These are phyloP conservation scores for Jaltomata sinuosa DNA, from an alignment of 257 asterid species.

Conservation along the genomic window DNA sequence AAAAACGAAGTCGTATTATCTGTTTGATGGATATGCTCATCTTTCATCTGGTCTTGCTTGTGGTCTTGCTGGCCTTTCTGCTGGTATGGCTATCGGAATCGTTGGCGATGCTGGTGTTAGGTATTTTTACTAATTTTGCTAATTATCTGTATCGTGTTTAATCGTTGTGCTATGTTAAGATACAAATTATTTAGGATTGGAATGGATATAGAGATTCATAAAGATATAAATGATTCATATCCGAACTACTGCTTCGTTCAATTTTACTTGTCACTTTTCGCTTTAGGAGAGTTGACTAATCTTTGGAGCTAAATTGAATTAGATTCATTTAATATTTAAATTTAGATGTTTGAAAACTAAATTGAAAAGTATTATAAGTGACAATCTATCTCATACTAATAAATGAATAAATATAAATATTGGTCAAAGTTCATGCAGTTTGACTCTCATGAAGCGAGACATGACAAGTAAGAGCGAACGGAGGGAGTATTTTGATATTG, in stretches of 20 bases:
- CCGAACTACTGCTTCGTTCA: too few relatives aligned
- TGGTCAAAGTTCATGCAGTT: too few relatives aligned
- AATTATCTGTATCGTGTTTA: neutral
- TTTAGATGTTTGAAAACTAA: too few relatives aligned
- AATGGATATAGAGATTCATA: neutral
- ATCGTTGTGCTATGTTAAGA: neutral
- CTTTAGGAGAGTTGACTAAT: too few relatives aligned
- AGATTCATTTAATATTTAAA: too few relatives aligned
- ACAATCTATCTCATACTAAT: too few relatives aligned
- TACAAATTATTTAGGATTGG: neutral
- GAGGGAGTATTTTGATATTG: neutral
- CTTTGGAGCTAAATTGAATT: too few relatives aligned
- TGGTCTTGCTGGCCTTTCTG: conserved; percentile 74
- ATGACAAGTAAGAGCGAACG: too few relatives aligned
- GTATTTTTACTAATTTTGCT: conserved; percentile 1
- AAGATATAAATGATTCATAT: neutral
- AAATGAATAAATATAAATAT: too few relatives aligned
- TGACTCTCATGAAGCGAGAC: too few relatives aligned
- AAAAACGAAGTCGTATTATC: conserved; percentile 54
- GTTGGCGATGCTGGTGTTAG: conserved; percentile 73
- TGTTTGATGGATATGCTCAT: conserved; percentile 62
- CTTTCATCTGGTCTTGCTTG: conserved; percentile 65
- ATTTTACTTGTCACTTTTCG: too few relatives aligned
- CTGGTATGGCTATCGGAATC: conserved; percentile 77
- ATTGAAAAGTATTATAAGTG: too few relatives aligned